A percentile compares a stretch with the other conserved stretches of the same genome.
Conservation (phyloP, 768 basidiomycete species). For the Butyriboletus loyo region DNA sequence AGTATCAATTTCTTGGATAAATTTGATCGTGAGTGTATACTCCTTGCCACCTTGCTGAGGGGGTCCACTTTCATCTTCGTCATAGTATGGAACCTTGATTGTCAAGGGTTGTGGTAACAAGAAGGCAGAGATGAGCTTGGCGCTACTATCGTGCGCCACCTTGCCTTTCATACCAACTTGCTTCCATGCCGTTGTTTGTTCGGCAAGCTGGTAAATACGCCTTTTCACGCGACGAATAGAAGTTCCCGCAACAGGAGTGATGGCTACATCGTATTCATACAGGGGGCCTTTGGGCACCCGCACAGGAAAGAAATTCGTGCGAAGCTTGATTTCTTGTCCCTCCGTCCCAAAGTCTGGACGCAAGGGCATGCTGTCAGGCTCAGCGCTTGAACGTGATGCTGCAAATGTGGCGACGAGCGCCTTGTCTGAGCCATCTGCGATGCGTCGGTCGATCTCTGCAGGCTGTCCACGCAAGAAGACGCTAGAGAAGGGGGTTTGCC, state of each 20-base stretch:
- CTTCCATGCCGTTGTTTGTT: constrained; percentile 39
- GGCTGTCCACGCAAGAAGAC: constrained; percentile 37
- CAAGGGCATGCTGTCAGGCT: constrained; percentile 37
- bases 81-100: constrained; percentile 40
- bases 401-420: constrained; percentile 38
- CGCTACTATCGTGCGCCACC: constrained; percentile 48
- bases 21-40: constrained; percentile 44
- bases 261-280: constrained; percentile 47
- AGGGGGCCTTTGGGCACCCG: constrained; percentile 44
- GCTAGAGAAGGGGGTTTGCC: constrained; percentile 22
- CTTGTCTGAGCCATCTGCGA: constrained; percentile 41
- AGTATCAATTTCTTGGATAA: constrained; percentile 43
- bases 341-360: constrained; percentile 47
- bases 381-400: constrained; percentile 18
- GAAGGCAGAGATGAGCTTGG: constrained; percentile 44
- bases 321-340: constrained; percentile 44
- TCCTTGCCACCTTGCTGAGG: constrained; percentile 33
- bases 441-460: constrained; percentile 56
- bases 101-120: constrained; percentile 40
- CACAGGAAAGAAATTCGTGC: constrained; percentile 53
- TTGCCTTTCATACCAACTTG: constrained; percentile 37
- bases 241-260: constrained; percentile 35
- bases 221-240: constrained; percentile 39
- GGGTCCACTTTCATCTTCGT: constrained; percentile 42
- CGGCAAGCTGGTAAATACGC: constrained; percentile 50